These are phyloP conservation scores for Phytophthora constricta DNA, from an alignment of 352 stramenopile genomes.

Conservation along the genomic window DNA sequence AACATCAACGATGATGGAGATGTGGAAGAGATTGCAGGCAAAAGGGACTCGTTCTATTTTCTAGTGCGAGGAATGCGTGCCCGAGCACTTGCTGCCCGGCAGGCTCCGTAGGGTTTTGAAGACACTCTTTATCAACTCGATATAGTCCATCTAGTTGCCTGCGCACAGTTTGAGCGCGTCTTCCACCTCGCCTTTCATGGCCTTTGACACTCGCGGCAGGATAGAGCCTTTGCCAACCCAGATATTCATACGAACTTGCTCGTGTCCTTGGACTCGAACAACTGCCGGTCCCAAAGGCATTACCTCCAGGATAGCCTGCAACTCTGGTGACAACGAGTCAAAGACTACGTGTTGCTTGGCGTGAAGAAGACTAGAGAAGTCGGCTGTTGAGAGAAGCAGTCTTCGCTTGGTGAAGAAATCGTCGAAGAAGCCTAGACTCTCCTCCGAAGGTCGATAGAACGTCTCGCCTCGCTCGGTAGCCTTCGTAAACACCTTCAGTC, in stretches of 20 bases:
- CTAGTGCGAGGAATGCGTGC: constrained; percentile 64
- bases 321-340: constrained; percentile 42
- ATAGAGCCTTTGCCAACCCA: constrained; percentile 79
- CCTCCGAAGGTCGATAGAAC: constrained; percentile 88
- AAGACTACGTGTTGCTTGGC: constrained; percentile 67
- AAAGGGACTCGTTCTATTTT: constrained; percentile 85
- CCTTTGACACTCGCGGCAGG: constrained; percentile 80
- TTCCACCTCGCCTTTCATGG: constrained; percentile 61
- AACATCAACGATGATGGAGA: constrained; percentile 26
- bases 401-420: constrained; percentile 87
- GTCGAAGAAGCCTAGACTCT: constrained; percentile 88
- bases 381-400: constrained; percentile 42
- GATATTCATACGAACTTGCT: constrained; percentile 71
- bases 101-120: constrained; percentile 11
- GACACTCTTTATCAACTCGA: constrained; percentile 1
- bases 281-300: constrained; percentile 66
- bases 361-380: constrained; percentile 61
- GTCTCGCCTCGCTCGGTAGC: constrained; percentile 65
- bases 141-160: constrained; percentile 15
- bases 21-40: constrained; percentile 44
- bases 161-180: constrained; percentile 44
- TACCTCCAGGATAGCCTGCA: constrained; percentile 39
- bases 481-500: constrained; percentile 91
- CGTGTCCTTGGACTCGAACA: constrained; percentile 48
- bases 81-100: constrained; percentile 20